phyloP scores from a whole-genome alignment of 768 basidiomycete species.

The Leccinum broughii region DNA sequence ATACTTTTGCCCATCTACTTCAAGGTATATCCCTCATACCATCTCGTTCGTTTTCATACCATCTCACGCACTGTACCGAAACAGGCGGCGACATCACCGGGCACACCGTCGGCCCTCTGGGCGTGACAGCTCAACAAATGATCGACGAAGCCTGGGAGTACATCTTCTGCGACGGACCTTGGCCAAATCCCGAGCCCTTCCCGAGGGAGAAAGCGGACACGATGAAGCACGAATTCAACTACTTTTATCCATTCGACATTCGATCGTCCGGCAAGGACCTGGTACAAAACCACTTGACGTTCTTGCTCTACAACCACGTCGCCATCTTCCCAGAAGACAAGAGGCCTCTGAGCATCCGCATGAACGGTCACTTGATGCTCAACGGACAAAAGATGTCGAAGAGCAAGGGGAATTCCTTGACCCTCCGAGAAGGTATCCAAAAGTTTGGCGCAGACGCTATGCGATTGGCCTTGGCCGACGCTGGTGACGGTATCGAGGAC shows the following conservation, averaged over 20 bases:
- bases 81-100: too few species aligned
- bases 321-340: slow-evolving; percentile 86
- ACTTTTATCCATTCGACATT: slow-evolving; percentile 98
- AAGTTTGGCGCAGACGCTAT: slow-evolving; percentile 99
- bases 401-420: slow-evolving; percentile 94
- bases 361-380: slow-evolving; percentile 94
- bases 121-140: slow-evolving; percentile 87
- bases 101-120: too few species aligned
- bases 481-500: slow-evolving; percentile 96
- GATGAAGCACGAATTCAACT: slow-evolving; percentile 88
- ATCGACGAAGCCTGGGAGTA: slow-evolving; percentile 99
- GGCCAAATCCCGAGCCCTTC: slow-evolving; percentile 66
- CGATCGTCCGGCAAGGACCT: slow-evolving; percentile 98
- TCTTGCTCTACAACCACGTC: slow-evolving; percentile 93
- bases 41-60: neutral
- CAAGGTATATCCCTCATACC: slow-evolving; percentile 60
- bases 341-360: slow-evolving; percentile 90
- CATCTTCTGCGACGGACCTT: slow-evolving; percentile 76
- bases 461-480: slow-evolving; percentile 89
- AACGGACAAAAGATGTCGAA: slow-evolving; percentile 99
- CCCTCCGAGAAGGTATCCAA: slow-evolving; percentile 80
- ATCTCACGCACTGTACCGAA: too few species aligned
- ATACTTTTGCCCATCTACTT: slow-evolving; percentile 87
- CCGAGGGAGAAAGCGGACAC: slow-evolving; percentile 76
- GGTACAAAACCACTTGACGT: slow-evolving; percentile 93